Percentiles rank a stretch among this genome's conserved stretches.
Conservation (phyloP, 2,329 filamentous ascomycete genomes). For the Orbilia quercus region DNA sequence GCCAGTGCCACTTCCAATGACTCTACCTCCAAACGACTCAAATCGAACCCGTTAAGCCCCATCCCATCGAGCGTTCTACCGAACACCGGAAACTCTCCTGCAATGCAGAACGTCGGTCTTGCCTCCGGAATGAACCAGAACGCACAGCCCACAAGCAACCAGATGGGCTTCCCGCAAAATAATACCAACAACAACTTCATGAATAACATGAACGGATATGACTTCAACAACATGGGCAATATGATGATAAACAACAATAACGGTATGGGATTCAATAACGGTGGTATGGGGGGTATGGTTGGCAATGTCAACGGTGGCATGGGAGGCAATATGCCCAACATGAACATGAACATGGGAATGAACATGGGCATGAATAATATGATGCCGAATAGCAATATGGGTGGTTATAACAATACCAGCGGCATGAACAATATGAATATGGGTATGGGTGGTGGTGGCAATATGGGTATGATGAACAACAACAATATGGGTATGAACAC, state of each 20-base stretch:
- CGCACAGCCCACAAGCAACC: constrained; percentile 55
- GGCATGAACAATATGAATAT: constrained; percentile 61
- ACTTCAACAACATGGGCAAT: constrained; percentile 42
- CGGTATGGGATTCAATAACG: constrained; percentile 31
- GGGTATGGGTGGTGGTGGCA: constrained; percentile 35
- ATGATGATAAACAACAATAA: constrained; percentile 53
- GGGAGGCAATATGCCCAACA: constrained; percentile 62
- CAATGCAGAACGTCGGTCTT: constrained; percentile 51
- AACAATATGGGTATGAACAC: constrained; percentile 36
- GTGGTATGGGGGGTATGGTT: constrained; percentile 61
- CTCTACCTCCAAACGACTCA: constrained; percentile 58
- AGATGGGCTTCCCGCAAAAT: constrained; percentile 61
- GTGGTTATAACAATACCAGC: constrained; percentile 60
- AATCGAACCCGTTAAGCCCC: constrained; percentile 63
- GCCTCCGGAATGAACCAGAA: constrained; percentile 30
- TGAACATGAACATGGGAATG: constrained; percentile 62
- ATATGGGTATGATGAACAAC: constrained; percentile 57
- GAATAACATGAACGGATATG: constrained; percentile 57
- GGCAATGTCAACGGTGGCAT: constrained; percentile 63
- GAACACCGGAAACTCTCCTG: constrained; percentile 55
- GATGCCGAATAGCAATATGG: constrained; percentile 55
- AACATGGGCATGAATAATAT: constrained; percentile 63
- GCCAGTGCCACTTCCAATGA: constrained; percentile 57
- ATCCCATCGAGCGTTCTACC: constrained; percentile 42
- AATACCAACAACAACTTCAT: constrained; percentile 46